Conservation (phyloP, 176 grass and related monocot species). For the Stipa capillata region DNA sequence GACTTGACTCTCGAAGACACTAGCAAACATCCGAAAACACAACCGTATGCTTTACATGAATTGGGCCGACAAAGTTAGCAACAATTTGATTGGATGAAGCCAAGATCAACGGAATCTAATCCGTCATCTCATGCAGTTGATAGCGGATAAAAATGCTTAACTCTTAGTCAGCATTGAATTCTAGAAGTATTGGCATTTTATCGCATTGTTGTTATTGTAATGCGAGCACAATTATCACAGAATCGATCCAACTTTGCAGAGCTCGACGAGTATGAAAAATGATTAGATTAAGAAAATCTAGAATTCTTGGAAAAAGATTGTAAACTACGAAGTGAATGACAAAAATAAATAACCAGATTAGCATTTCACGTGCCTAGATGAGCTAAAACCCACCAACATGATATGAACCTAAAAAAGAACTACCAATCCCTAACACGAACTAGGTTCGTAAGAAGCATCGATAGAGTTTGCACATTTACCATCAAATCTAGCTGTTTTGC, state of each 20-base stretch:
- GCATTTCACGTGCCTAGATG: neutral
- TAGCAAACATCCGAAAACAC: neutral
- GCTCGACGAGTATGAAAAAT: neutral
- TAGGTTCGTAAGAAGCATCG: neutral
- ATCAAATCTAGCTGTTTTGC: neutral
- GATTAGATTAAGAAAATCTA: neutral
- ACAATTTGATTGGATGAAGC: neutral
- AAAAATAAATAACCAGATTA: neutral
- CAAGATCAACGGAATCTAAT: neutral
- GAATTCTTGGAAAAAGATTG: neutral
- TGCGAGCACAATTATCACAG: neutral
- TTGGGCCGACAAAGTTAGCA: neutral
- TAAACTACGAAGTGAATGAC: neutral
- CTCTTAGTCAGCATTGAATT: neutral
- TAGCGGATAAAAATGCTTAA: neutral
- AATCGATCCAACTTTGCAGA: neutral
- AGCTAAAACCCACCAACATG: neutral
- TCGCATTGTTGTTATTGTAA: neutral
- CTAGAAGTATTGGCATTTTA: neutral
- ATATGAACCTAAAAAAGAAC: neutral
- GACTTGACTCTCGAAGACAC: no score
- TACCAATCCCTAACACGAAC: neutral
- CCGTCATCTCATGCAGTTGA: neutral
- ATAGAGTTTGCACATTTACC: neutral
- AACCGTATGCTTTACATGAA: constrained; percentile 1